Evolutionary conservation across 2,329 filamentous ascomycete species (phyloP), one percentile per base, ranked within the genome.

Genomic region (Thelonectria rubi): DNA sequence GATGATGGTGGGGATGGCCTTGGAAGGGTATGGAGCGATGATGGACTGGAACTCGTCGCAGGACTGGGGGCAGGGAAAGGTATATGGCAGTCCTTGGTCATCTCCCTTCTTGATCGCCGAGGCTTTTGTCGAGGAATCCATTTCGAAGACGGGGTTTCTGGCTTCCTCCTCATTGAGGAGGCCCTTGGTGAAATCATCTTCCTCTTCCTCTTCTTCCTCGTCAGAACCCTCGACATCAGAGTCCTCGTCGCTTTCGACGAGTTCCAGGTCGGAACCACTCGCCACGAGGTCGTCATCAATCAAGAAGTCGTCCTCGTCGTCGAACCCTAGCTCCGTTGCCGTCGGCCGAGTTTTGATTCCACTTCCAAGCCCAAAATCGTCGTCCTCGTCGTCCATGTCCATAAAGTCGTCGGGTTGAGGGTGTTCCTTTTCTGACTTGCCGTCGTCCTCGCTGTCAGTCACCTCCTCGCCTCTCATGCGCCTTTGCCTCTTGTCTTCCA

Each of bases 301-400:
- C 24, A 94, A 75, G 71, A 98, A 98, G 69, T 97, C 93, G 70
- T 98, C 94, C 74, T 98, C 94, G 69, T 97, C 94, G 66, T 97
- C 93, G 34, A 97, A 89, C 6, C 88, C 91, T 17, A 93, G 76
- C 60, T 90, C 84, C 11, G 84, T 82, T 3, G 84, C 84, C 8
- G 86, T 87, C 32, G 82, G 82, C 21, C 82, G 81, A 55, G 80
- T 78, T 69, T 81, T 85, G 65, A 89, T 86, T 45, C 87, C 87
- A 50, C 77, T 74, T 34, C 88, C 88, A 15, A 90, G 78, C 3
- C 85, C 85, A 73, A 86, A 91, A 58, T 84, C 82, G 32, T 87
- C 85, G 1, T 86, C 81, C 14, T 82, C 83, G 10, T 80, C 72
- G 8, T 76, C 72, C 11, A 75, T 69, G 12, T 73, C 74, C 52